These are phyloP conservation scores for Phragmites australis DNA, from an alignment of 176 grass and related monocot genomes.

Conservation along the genomic window DNA sequence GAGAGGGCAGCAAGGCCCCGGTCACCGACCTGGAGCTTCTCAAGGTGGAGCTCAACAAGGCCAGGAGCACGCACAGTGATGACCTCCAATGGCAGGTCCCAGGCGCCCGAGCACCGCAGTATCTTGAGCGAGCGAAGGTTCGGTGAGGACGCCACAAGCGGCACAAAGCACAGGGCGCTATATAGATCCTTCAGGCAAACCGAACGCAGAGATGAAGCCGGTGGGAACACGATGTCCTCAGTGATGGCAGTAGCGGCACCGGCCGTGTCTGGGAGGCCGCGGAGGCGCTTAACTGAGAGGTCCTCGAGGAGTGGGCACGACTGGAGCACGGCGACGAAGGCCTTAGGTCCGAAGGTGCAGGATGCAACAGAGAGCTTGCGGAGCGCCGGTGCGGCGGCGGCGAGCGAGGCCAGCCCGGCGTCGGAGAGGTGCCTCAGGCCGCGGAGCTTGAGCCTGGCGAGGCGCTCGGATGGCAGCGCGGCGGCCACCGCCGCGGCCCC, in stretches of 20 bases:
- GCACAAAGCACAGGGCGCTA: slow-evolving; percentile 79
- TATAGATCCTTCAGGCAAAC: slow-evolving; percentile 90
- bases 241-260: slow-evolving; percentile 40
- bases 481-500: slow-evolving; percentile 48
- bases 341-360: slow-evolving; percentile 84
- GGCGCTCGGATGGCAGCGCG: slow-evolving; percentile 40
- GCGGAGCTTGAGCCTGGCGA: slow-evolving; percentile 80
- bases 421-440: slow-evolving; percentile 72
- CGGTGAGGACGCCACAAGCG: slow-evolving; percentile 71
- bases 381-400: slow-evolving; percentile 42
- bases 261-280: slow-evolving; percentile 67
- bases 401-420: slow-evolving; percentile 60
- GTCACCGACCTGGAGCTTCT: slow-evolving; percentile 92
- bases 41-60: slow-evolving; percentile 83
- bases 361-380: slow-evolving; percentile 85
- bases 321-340: slow-evolving; percentile 63
- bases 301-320: slow-evolving; percentile 69
- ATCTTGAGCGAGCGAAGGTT: slow-evolving; percentile 81
- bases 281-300: slow-evolving; percentile 86
- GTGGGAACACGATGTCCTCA: slow-evolving; percentile 41
- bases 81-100: slow-evolving; percentile 72
- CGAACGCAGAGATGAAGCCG: slow-evolving; percentile 52
- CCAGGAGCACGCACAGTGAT: slow-evolving; percentile 41
- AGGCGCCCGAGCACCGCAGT: slow-evolving; percentile 83
- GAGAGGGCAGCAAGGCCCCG: slow-evolving; percentile 68